Base-by-base conservation (phyloP, 306 rosid species). In the Vigna reflexopilosa region DNA sequence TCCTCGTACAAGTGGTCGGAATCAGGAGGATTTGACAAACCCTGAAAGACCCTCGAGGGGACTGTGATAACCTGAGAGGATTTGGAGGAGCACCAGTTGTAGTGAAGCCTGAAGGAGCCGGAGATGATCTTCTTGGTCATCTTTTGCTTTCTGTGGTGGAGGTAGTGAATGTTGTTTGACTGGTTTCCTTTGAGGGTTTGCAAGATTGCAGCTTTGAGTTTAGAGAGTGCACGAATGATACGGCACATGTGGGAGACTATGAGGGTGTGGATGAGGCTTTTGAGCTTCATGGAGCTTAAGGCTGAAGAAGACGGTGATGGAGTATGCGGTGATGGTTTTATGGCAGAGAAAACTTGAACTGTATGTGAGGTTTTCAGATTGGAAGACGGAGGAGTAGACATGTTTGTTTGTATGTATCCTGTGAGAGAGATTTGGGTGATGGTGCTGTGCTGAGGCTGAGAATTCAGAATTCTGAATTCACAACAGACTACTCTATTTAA, bases 41-140 rank as follows among this genome's bases (percentile, higher is more conserved):
- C 94, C 24, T 89, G 86, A 48, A 47, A 85, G 22, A 85, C 88
- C 6, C 83, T 80, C 0, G 90, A 81, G 0, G 96, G 91, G 5
- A 91, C 88, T 0, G 95, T 93, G 42, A 92, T 61, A 13, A 92
- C 80, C 9, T 88, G 93, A 7, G 91, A 83, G 2, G 91, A 76
- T 34, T 57, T 82, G 1, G 97, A 90, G 66, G 97, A 90, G 63
- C 91, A 83, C 94, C 97, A 96, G 40, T 96, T 91, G 42, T 93
- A 96, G 88, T 93, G 99, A 47, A 96, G 85, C 50, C 99, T 81
- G 69, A 93, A 96, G 4, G 99, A 96, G 3, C 99, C 99, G 10
- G 91, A 71, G 38, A 91, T 67, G 6, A 90, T 71, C 59, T 85
- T 91, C 38, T 77, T 85, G 42, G 38, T 82, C 24, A 67, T 44